Base-by-base conservation (phyloP, 2,329 filamentous ascomycete genomes). In the Chaetomiaceae sp. region DNA sequence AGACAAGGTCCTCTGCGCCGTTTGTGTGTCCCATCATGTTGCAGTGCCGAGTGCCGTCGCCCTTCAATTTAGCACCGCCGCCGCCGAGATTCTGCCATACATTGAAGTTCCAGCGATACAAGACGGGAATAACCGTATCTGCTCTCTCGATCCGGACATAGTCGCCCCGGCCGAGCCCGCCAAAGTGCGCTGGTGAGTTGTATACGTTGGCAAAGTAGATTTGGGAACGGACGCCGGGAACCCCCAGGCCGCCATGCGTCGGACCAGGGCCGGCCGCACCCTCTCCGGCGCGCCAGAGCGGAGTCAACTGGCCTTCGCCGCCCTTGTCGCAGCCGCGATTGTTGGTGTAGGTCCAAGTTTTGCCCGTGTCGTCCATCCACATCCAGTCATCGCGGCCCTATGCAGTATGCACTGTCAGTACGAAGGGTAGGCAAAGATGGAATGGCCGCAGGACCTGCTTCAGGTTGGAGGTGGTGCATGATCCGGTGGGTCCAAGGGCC, bases 341-440 rank as follows among this genome's bases (percentile, higher is more conserved):
- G 46, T 66, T 67, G 27, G 61, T 65, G 46, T 53, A 62, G 1
- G 59, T 63, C 1, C 47, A 53, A 0, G 59, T 61, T 2, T 18
- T 25, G 13, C 64, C 64, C 5, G 41, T 44, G 3, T 56, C 49
- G 14, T 42, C 49, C 7, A 65, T 48, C 58, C 57, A 64, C 11
- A 66, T 38, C 57, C 56, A 65, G 30, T 66, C 65, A 8, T 57
- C 25, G 14, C 51, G 46, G 51, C 59, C 5, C 65, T 61, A 21
- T 10, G 40, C 13, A 16, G 10, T 9, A 27, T 5, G 25, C 5
- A 5, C 25, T 27, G 25, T 27, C 25, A 27, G 25, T 27, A 27
- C 9, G 25, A 27, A n/a, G n/a, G n/a, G n/a, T n/a, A n/a, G n/a
- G n/a, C n/a, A n/a, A n/a, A n/a, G n/a, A n/a, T n/a, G n/a, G n/a